Evolutionary conservation across 2,329 filamentous ascomycete genomes (phyloP), one percentile per base, ranked within the genome.

Genomic region (Fusarium pseudonygamai): DNA sequence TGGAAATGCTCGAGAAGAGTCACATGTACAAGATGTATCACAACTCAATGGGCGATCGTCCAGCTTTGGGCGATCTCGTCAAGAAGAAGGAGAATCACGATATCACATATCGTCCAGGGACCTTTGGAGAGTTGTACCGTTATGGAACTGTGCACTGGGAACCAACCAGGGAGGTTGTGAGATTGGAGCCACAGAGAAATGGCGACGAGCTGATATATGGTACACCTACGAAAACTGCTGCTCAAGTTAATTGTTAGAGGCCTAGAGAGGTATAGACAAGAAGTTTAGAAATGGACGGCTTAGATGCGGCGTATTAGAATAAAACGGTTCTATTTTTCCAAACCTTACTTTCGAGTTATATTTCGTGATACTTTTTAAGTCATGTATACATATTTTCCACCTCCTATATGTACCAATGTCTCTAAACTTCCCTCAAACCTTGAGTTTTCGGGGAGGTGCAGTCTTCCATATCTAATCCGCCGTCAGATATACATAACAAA

Each of bases 21-120:
- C 76, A 80, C 50, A 82, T 82, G 74, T 82, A 82, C 58, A 82
- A 82, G 69, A 73, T 81, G 7, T 82, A 81, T 55, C 81, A 82
- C n/a, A 82, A 81, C 24, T 81, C 81, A 7, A 78, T 78, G 2
- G 78, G 76, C 6, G 78, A 74, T 1, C 26, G 65, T 1, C 79
- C 78, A 1, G 79, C 80, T 8, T 68, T 82, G 1, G 80, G 81
- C 13, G 81, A 82, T 39, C 49, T 82, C 11, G 59, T 82, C 42
- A 79, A 79, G 46, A 74, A 68, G 60, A 58, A 76, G 7, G 77
- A 65, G 7, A 77, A 75, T 13, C 39, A 40, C 37, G 80, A 82
- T 34, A 75, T 75, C 2, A 74, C 77, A 18, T 75, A 81, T n/a
- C 74, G 80, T 9, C 78, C 75, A 1, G 81, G 80, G 0, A 82